Evolutionary conservation across 2,329 filamentous ascomycete species (phyloP).

Genomic region (Fusarium sp.): DNA sequence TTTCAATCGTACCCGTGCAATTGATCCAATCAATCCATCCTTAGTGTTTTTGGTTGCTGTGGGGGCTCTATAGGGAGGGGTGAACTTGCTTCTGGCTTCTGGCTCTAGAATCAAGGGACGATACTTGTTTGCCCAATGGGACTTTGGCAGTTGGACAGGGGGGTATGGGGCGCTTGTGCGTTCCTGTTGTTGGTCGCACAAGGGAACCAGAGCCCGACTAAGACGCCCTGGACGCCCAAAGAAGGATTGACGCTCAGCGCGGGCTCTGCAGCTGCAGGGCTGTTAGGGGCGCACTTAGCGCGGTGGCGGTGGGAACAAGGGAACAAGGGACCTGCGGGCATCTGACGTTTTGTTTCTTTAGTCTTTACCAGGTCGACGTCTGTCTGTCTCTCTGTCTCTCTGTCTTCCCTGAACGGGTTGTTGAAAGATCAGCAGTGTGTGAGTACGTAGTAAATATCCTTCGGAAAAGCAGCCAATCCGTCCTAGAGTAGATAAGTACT

Average conservation of each 20-base stretch:
- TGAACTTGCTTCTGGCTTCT: conserved; percentile 11
- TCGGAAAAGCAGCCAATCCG: too few relatives aligned
- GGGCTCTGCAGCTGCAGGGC: conserved; percentile 29
- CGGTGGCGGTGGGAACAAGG: conserved; percentile 35
- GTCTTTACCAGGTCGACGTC: conserved; percentile 16
- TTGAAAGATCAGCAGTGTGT: not conserved
- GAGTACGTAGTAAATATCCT: not conserved
- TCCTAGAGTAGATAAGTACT: too few relatives aligned
- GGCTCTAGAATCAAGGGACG: conserved; percentile 1
- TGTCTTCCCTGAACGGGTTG: conserved; percentile 6
- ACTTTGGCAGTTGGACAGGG: conserved; percentile 25
- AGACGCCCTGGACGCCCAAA: conserved; percentile 12
- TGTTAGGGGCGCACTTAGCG: conserved; percentile 39
- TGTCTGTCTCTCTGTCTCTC: not conserved
- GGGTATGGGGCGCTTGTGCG: conserved; percentile 27
- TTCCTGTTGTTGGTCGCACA: conserved; percentile 42
- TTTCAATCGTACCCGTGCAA: too few relatives aligned
- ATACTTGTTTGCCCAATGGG: conserved; percentile 31
- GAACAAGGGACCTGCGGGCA: not conserved
- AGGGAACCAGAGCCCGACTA: conserved; percentile 23
- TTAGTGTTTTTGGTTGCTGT: conserved; percentile 14
- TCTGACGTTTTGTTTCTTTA: conserved; percentile 35
- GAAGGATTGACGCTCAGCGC: conserved; percentile 27
- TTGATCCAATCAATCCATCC: too few relatives aligned
- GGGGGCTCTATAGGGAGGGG: not conserved